These are phyloP conservation scores for Trifolium dubium DNA, from an alignment of 306 rosid species.

Conservation along the genomic window DNA sequence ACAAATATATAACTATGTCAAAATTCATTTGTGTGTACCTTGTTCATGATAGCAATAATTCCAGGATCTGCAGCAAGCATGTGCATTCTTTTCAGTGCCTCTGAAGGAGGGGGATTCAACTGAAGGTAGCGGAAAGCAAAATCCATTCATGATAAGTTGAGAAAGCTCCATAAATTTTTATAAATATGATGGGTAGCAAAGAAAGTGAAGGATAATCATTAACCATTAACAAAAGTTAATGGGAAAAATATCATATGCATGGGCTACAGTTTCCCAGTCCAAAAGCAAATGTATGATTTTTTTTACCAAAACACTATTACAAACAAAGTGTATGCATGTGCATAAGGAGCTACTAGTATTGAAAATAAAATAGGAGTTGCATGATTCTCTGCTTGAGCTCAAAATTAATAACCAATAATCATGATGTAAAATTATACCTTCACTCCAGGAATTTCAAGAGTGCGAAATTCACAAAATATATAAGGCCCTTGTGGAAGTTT, in stretches of 20 bases:
- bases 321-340: slow-evolving; percentile 9
- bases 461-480: slow-evolving; percentile 75
- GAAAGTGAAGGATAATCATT: slow-evolving; percentile 8
- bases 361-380: slow-evolving; percentile 27
- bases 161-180: neutral
- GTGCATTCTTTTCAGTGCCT: slow-evolving; percentile 93
- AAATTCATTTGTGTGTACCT: slow-evolving; percentile 53
- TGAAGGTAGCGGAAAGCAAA: slow-evolving; percentile 50
- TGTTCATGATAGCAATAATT: slow-evolving; percentile 89
- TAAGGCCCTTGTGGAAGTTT: slow-evolving; percentile 91
- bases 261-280: slow-evolving; percentile 27
- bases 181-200: slow-evolving; percentile 25
- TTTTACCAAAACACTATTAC: slow-evolving; percentile 17
- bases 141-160: slow-evolving; percentile 28
- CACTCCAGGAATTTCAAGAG: slow-evolving; percentile 86
- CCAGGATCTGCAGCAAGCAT: slow-evolving; percentile 98
- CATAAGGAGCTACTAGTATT: neutral
- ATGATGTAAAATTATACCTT: slow-evolving; percentile 54
- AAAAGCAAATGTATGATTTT: slow-evolving; percentile 5
- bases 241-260: slow-evolving; percentile 21
- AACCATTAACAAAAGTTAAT: slow-evolving; percentile 8
- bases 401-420: slow-evolving; percentile 20
- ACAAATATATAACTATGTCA: slow-evolving; percentile 10
- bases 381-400: slow-evolving; percentile 18
- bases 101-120: slow-evolving; percentile 87